Evolutionary conservation across 1,139 yeast genomes (phyloP), one percentile per base, ranked within the genome.

Genomic region (Suhomyces anneliseae): DNA sequence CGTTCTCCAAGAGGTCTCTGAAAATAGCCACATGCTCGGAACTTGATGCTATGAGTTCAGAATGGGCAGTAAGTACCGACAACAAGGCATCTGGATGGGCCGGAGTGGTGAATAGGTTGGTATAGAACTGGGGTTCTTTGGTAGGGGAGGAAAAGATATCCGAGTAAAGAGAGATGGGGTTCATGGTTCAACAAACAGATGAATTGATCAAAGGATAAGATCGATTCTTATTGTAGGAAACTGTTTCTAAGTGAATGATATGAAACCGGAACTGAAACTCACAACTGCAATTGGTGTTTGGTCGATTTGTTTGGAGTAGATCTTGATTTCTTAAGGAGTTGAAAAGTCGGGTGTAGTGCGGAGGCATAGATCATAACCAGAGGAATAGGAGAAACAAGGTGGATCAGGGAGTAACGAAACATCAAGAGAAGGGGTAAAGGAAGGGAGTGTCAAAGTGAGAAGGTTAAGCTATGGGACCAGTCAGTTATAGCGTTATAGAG

Each of bases 21-120:
- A 65, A 46, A 8, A 56, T 49, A 27, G 44, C 43, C n/a, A 52
- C 48, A 19, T 45, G 52, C 29, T 39, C 44, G 26, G 38, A 40
- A 29, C 47, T 45, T 8, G 54, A 38, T 11, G 45, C 48, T 8
- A 26, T 44, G 4, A 50, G 48, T 36, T 61, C 59, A 6, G 62
- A 46, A 45, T 68, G 66, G 45, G 65, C 59, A 11, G 51, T 57
- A 24, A 70, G 48, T 4, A 57, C 55, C 6, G 68, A 59, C 38
- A 52, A 50, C 26, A 70, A 54, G 1, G 68, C 66, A 26, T 56
- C 57, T n/a, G 50, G 40, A 44, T 64, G 64, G 11, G 68, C 58
- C 2, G 68, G 65, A 1, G 66, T 59, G 9, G 66, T 62, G 56
- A 56, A 69, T 9, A 70, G 49, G 5, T 56, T 51, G 36, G 55